Evolutionary conservation across 2,329 filamentous ascomycete genomes (phyloP), one percentile per base, ranked within the genome.

Genomic region (Alternaria ventricosa): DNA sequence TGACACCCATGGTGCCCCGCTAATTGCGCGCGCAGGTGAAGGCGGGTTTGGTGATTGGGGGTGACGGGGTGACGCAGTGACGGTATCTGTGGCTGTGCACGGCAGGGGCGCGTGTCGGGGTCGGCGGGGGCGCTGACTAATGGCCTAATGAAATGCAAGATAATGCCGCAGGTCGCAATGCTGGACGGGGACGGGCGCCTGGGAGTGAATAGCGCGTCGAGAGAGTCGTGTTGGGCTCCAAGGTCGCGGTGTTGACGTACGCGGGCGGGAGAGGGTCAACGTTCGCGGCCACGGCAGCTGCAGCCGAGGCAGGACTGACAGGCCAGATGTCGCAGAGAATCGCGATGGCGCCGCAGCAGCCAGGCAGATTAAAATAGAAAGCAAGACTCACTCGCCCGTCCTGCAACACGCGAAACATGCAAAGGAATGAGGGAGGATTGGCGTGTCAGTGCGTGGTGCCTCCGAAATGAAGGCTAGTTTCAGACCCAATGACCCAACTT

Each of bases 1-100:
- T 97, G 76, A 97, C 92, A 73, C 94, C 94, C 95, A 97, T 97
- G 71, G 71, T 76, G 70, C 54, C 54, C 59, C 63, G 60, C 70
- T 70, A 70, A 51, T 56, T 46, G 27, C 25, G 45, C n/a, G 44
- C 27, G 53, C 49, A 63, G 13, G 57, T 55, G 61, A 55, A 46
- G 23, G 57, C 36, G 50, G 15, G 57, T 56, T 27, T 55, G 61
- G 33, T 61, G 64, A 67, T 41, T 41, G 36, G 36, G 36, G 36
- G 36, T 18, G 66, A 56, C 61, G 49, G 45, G 28, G 53, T 5
- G 33, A 36, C 33, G 33, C 33, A 36, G 33, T 36, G 33, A 36
- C 33, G 33, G 15, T 36, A 46, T 59, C 45, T 58, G 70, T 74
- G 74, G 74, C 75, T 69, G 74, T 75, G 75, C 70, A 50, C 55